Evolutionary conservation across 2,329 filamentous ascomycete genomes (phyloP).

Genomic region (Diaporthe ilicicola): DNA sequence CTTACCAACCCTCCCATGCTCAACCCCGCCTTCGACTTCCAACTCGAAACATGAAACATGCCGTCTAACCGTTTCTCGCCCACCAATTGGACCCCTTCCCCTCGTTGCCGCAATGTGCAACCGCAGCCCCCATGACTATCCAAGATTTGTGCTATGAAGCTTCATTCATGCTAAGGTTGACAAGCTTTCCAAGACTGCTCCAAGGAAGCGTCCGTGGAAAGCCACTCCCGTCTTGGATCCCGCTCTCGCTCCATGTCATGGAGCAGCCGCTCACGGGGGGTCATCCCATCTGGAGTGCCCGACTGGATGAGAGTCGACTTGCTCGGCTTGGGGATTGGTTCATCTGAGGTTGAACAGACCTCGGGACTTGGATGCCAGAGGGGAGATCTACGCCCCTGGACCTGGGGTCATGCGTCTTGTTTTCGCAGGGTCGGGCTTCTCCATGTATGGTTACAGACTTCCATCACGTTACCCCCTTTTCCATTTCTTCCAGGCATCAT

Average conservation of each 20-base stretch:
- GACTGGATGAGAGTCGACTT: background rate
- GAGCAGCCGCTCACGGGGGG: background rate
- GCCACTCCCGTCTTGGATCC: slow-evolving; percentile 15
- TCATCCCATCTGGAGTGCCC: background rate
- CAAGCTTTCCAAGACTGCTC: background rate
- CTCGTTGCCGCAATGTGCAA: slow-evolving; percentile 9
- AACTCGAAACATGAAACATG: slow-evolving; percentile 21
- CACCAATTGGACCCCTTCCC: background rate
- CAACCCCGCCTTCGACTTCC: slow-evolving; percentile 1
- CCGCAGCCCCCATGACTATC: background rate
- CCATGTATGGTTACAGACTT: background rate
- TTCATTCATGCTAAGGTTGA: slow-evolving; percentile 17
- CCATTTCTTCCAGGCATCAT: background rate
- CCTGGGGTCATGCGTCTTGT: slow-evolving; percentile 9
- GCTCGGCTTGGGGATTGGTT: background rate
- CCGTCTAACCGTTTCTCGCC: background rate
- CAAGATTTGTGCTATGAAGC: slow-evolving; percentile 22
- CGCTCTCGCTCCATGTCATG: background rate
- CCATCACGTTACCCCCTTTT: background rate
- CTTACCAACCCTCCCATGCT: background rate
- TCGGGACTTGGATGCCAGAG: background rate
- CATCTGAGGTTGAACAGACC: slow-evolving; percentile 16
- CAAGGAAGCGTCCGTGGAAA: background rate
- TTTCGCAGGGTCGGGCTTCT: background rate
- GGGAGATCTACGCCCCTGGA: background rate